Evolutionary conservation across 306 rosid species (phyloP).

Genomic region (Mucuna pruriens): DNA sequence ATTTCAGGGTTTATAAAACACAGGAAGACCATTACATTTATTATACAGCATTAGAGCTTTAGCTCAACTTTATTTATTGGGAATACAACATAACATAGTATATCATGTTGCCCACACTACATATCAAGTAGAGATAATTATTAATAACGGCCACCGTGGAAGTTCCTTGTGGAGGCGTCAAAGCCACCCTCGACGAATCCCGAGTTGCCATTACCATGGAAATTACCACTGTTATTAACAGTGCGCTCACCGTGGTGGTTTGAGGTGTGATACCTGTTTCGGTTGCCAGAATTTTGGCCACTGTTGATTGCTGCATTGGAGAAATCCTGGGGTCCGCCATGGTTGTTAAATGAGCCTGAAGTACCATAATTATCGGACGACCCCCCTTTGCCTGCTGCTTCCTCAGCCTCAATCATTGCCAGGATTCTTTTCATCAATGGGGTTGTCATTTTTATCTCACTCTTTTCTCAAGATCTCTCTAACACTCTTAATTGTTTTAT

Average conservation of each 20-base stretch:
- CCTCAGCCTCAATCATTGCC: background rate
- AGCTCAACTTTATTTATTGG: background rate
- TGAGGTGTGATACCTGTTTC: background rate
- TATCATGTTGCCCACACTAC: background rate
- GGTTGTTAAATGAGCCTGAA: background rate
- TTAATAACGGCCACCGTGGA: background rate
- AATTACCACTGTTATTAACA: background rate
- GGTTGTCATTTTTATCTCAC: background rate
- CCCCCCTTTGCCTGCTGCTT: background rate
- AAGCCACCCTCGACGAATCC: background rate
- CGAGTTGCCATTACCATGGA: constrained; percentile 29
- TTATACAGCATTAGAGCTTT: background rate
- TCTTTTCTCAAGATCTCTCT: background rate
- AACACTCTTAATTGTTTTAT: background rate
- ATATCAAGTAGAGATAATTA: background rate
- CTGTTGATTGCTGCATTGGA: background rate
- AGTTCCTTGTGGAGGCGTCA: background rate
- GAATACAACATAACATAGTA: background rate
- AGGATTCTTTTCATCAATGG: background rate
- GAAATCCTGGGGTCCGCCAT: background rate
- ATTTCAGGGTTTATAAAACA: background rate
- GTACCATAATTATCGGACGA: no score
- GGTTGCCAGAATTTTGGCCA: background rate
- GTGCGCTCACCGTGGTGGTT: background rate
- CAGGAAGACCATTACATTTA: background rate